phyloP scores from a whole-genome alignment of 768 basidiomycete species.

The Termitomyces sp. region DNA sequence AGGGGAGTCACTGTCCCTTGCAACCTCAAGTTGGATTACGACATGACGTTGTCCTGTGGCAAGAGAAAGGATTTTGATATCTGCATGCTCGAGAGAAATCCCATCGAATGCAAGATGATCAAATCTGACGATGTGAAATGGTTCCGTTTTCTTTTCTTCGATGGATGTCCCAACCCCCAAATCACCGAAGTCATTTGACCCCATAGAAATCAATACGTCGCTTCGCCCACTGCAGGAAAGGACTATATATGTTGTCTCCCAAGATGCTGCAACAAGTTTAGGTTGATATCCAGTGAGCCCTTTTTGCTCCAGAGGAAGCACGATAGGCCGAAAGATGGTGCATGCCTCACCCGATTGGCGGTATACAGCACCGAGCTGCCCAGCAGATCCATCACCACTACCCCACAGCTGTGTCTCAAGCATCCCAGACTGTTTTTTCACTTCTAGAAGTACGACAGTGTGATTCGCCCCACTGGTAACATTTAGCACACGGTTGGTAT shows the following conservation, averaged over 20 bases:
- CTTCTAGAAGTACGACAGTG: conserved; percentile 59
- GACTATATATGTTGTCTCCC: conserved; percentile 82
- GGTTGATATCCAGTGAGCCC: conserved; percentile 37
- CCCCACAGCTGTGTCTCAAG: conserved; percentile 53
- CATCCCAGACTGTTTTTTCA: conserved; percentile 12
- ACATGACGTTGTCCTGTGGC: conserved; percentile 72
- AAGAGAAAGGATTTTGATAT: conserved; percentile 35
- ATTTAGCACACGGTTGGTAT: conserved; percentile 31
- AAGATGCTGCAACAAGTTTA: conserved; percentile 56
- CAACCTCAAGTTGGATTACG: conserved; percentile 36
- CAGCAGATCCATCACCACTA: conserved; percentile 62
- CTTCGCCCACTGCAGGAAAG: conserved; percentile 34
- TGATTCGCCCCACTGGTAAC: conserved; percentile 78
- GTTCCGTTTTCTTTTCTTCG: conserved; percentile 11
- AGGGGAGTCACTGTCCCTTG: conserved; percentile 15
- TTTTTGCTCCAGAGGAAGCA: conserved; percentile 29
- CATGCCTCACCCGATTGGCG: conserved; percentile 13
- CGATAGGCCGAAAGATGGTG: conserved; percentile 43
- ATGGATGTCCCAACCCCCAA: conserved; percentile 48
- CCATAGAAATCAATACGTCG: conserved; percentile 72
- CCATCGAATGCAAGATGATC: conserved; percentile 28
- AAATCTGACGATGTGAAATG: conserved; percentile 39
- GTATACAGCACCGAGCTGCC: conserved; percentile 62
- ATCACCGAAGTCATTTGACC: conserved; percentile 81
- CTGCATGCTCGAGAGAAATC: conserved; percentile 15